Evolutionary conservation across 2,329 filamentous ascomycete species (phyloP), one percentile per base, ranked within the genome.

Genomic region (Apiospora hydei): DNA sequence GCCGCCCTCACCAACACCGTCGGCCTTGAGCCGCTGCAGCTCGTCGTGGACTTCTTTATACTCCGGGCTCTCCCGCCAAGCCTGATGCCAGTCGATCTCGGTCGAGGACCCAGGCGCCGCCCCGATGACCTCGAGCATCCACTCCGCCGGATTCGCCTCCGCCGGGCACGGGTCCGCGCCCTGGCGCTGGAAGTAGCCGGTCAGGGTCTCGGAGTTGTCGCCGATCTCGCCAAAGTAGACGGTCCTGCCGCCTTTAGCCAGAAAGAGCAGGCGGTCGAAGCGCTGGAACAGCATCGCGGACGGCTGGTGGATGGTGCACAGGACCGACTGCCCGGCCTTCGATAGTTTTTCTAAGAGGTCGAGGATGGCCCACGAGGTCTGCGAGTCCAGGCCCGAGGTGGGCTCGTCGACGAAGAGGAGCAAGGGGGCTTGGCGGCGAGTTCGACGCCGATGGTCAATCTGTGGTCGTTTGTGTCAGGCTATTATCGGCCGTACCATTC

Each of bases 401-500:
- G 92, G 92, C 78, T 94, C 92, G 77, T 94, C 92, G 26, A 94
- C 85, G 85, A 94, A 94, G 53, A 94, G 85, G 71, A 94, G 86
- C 8, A 94, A 84, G 67, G 91, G 5, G 92, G 92, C 80, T 92
- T 93, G 4, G 92, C 92, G 26, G 91, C 91, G n/a, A 94, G 84
- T 79, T 94, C 92, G 3, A 94, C 91, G 79, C 91, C 92, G 73
- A 94, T 94, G 0, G 91, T 94, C 26, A 94, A 84, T 76, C 91
- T 88, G 53, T 30, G 11, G 24, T 30, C 24, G 6, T 30, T 57
- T 7, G 5, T 57, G 10, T 53, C 24, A 6, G 26, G 26, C 26
- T 30, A 30, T 30, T 30, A 30, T 30, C 3, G 26, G 26, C 26
- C 26, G 26, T 30, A 30, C 26, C 26, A 30, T 30, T 30, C 26